phyloP scores from a whole-genome alignment of 2,329 filamentous ascomycete species.

The Colletotrichum gloeosporioides region DNA sequence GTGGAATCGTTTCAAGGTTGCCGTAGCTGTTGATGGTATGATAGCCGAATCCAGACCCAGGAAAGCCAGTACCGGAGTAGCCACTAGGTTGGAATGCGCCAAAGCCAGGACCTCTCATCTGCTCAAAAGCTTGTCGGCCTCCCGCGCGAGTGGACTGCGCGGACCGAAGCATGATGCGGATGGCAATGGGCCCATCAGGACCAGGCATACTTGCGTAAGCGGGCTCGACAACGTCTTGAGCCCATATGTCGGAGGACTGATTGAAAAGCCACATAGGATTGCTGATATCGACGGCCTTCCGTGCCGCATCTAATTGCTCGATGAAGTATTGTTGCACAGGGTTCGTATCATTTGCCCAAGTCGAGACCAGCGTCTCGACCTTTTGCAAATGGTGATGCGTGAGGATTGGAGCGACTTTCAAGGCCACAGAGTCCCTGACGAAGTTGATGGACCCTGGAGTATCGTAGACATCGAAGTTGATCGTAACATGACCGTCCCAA shows the following conservation, averaged over 20 bases:
- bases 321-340: not conserved
- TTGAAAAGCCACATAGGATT: not conserved
- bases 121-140: not conserved
- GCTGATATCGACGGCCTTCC: not conserved
- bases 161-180: not conserved
- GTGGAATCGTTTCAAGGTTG: not conserved
- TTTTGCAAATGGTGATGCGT: not conserved
- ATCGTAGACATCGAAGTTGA: not conserved
- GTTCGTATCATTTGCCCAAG: not conserved
- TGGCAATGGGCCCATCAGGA: not conserved
- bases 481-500: not conserved
- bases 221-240: not conserved
- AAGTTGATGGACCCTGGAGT: not conserved
- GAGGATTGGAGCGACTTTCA: not conserved
- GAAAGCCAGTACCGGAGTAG: not conserved
- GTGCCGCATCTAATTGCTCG: not conserved
- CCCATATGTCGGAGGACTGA: not conserved
- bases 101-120: not conserved
- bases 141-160: not conserved
- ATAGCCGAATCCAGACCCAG: not conserved
- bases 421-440: not conserved
- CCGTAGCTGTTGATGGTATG: not conserved
- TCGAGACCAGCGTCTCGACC: not conserved
- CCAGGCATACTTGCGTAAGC: not conserved
- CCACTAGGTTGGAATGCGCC: not conserved